These are phyloP conservation scores for Byssoonygena ceratinophila DNA, from an alignment of 2,329 filamentous ascomycete species.

Conservation along the genomic window DNA sequence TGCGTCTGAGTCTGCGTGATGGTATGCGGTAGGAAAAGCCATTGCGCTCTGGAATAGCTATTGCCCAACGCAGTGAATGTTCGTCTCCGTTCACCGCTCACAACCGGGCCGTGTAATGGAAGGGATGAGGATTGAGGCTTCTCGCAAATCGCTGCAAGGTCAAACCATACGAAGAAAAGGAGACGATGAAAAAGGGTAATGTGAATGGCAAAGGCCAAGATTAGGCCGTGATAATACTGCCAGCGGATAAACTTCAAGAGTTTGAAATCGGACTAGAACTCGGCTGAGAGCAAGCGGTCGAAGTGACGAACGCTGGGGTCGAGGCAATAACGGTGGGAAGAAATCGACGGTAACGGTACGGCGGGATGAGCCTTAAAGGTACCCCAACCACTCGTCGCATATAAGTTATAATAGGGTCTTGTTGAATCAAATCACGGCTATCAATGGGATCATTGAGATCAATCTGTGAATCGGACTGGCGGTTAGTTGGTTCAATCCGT, in stretches of 20 bases:
- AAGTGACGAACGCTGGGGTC: conserved; percentile 6
- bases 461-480: not conserved
- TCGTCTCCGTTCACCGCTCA: not conserved
- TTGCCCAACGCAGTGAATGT: not conserved
- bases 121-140: no score
- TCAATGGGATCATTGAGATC: not conserved
- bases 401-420: not conserved
- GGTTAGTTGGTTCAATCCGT: conserved; percentile 3
- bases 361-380: not conserved
- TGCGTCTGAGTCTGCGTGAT: conserved; percentile 54
- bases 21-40: conserved; percentile 36
- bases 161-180: no score
- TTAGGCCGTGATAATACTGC: not conserved
- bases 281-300: conserved; percentile 3
- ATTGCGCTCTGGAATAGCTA: conserved; percentile 19
- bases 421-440: not conserved
- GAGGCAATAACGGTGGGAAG: not conserved
- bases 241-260: conserved; percentile 5
- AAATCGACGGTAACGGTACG: not conserved
- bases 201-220: not conserved
- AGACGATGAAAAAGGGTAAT: not conserved
- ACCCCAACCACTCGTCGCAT: not conserved
- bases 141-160: no score
- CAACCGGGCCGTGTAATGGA: not conserved
- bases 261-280: conserved; percentile 10